Base-by-base conservation (phyloP, 208 protist genomes). In the Trypanosoma mega region DNA sequence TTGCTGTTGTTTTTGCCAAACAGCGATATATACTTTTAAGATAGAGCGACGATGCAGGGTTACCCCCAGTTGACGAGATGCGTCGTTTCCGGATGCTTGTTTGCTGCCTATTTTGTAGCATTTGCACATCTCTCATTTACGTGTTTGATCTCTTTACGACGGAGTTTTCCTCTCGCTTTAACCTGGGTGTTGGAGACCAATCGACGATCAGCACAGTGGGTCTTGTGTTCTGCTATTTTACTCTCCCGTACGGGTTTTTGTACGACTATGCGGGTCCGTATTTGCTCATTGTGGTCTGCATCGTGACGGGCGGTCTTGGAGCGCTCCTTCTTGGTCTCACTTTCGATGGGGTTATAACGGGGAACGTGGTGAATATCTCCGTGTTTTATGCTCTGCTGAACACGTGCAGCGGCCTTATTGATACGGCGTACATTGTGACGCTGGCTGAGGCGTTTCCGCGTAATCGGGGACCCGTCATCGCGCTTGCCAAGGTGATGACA, bases 401-500 rank as follows among this genome's bases (percentile, higher is more conserved):
- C 44, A 65, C 56, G 20, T 62, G 69, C 31, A 83, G 76, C 41
- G 80, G 80, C 24, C 58, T 87, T 26, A 51, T 82, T 11, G 76
- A 83, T 53, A 70, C 61, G 29, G 66, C 55, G 21, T 83, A 81
- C 50, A 71, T 87, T 62, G 69, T 74, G 29, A 80, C 72, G 5
- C 51, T 87, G 23, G 65, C 75, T 54, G 80, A 87, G 55, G 47
- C 80, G 0, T 87, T 87, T 48, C 80, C 80, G 20, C 80, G 80
- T 43, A 87, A 87, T 65, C 76, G 80, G 33, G 80, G 80, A 48
- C 80, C 76, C 4, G 74, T 83, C 29, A 64, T 87, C 44, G 74
- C 69, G 37, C 69, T 87, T 11, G 82, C 68, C n/a, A 89, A 89
- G 72, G 82, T 89, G 41, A 84, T 89, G 82, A 80, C 82, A 2